Percentiles rank a stretch among this genome's conserved stretches.
These are phyloP conservation scores for Massospora cicadina DNA, from an alignment of 371 early-diverging fungal genomes.

Conservation along the genomic window DNA sequence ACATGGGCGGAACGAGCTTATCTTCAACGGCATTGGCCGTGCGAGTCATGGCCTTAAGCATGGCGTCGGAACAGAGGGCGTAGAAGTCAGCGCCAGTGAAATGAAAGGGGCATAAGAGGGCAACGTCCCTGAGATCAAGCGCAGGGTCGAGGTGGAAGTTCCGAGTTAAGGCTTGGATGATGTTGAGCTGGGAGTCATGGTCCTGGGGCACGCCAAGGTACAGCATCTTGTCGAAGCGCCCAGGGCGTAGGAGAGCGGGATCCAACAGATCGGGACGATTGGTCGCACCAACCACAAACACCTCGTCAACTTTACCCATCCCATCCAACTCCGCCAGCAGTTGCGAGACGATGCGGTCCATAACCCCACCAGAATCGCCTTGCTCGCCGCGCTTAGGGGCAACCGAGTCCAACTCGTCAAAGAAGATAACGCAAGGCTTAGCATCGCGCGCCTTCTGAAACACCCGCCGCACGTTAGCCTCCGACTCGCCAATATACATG, in stretches of 20 bases:
- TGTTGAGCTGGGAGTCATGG: slow-evolving; percentile 67
- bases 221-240: slow-evolving; percentile 89
- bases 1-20: slow-evolving; percentile 25
- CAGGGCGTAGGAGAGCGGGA: slow-evolving; percentile 90
- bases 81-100: slow-evolving; percentile 97
- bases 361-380: slow-evolving; percentile 94
- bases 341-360: slow-evolving; percentile 95
- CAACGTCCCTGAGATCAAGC: slow-evolving; percentile 49
- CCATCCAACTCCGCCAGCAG: slow-evolving; percentile 90
- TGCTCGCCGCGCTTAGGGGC: slow-evolving; percentile 94
- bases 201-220: slow-evolving; percentile 83
- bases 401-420: slow-evolving; percentile 99
- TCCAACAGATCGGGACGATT: slow-evolving; percentile 98
- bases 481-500: slow-evolving; percentile 93
- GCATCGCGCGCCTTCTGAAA: slow-evolving; percentile 98
- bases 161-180: slow-evolving; percentile 81
- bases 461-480: slow-evolving; percentile 90
- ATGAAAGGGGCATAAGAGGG: slow-evolving; percentile 70
- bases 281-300: slow-evolving; percentile 99
- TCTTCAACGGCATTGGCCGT: slow-evolving; percentile 62
- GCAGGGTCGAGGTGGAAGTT: slow-evolving; percentile 76
- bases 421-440: slow-evolving; percentile 97
- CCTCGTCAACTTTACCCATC: slow-evolving; percentile 52
- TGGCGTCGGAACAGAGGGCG: slow-evolving; percentile 91
- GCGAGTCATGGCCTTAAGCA: slow-evolving; percentile 86